These are phyloP conservation scores for Trichoderma hamatum DNA, from an alignment of 2,329 filamentous ascomycete genomes.

Conservation along the genomic window DNA sequence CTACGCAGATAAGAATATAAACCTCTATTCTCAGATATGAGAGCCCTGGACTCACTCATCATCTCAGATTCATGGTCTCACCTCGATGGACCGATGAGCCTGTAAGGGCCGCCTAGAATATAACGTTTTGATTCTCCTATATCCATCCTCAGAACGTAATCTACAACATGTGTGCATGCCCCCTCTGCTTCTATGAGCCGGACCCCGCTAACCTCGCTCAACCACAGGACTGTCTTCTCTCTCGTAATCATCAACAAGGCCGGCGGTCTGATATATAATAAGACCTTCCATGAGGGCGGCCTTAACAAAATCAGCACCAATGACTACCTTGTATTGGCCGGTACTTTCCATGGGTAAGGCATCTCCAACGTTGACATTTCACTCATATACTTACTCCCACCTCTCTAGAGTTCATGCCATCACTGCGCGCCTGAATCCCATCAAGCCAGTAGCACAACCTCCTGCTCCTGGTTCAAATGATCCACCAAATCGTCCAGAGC, in stretches of 20 bases:
- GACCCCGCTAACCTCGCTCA: neutral
- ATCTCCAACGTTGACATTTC: neutral
- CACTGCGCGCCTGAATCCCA: slow-evolving; percentile 63
- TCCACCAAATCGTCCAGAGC: slow-evolving; percentile 58
- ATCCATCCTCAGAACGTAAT: neutral
- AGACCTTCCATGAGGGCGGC: slow-evolving; percentile 82
- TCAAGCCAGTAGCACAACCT: slow-evolving; percentile 44
- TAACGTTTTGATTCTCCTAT: neutral
- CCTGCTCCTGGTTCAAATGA: slow-evolving; percentile 44
- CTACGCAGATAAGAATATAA: neutral
- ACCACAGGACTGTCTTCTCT: slow-evolving; percentile 82
- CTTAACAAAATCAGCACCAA: slow-evolving; percentile 90
- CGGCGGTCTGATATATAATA: slow-evolving; percentile 93
- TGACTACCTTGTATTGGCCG: slow-evolving; percentile 94
- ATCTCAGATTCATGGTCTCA: slow-evolving; percentile 26
- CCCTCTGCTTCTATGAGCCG: neutral
- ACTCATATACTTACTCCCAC: slow-evolving; percentile 13
- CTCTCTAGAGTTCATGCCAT: slow-evolving; percentile 67
- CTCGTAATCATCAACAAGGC: slow-evolving; percentile 99
- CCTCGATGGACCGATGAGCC: slow-evolving; percentile 29
- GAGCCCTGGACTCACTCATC: slow-evolving; percentile 6
- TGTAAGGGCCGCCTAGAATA: slow-evolving; percentile 19
- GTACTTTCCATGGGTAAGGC: slow-evolving; percentile 89
- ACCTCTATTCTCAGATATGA: neutral
- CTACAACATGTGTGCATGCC: slow-evolving; percentile 18